Conservation (phyloP, 2,329 filamentous ascomycete species). For the Bipolaris bicolor region DNA sequence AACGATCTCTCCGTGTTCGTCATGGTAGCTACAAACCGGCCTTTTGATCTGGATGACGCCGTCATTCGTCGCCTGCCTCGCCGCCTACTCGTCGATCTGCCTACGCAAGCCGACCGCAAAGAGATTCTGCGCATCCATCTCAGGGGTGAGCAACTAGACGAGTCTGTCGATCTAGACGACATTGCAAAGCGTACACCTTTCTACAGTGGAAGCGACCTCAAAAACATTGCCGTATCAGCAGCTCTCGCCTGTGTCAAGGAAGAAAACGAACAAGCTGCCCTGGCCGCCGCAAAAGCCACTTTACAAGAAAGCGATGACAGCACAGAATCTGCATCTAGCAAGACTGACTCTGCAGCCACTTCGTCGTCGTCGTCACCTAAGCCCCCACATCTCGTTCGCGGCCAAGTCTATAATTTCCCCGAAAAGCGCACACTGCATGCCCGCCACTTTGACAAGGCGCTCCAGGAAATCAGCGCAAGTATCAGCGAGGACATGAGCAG, state of each 20-base stretch:
- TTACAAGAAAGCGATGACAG: too few species aligned
- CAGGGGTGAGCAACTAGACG: conserved; percentile 68
- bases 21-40: conserved; percentile 96
- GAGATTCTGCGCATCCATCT: conserved; percentile 76
- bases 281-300: conserved; percentile 30
- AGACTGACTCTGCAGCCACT: neutral
- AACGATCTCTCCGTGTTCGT: conserved; percentile 85
- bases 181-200: conserved; percentile 73
- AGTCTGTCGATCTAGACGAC: conserved; percentile 64
- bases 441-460: conserved; percentile 81
- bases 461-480: conserved; percentile 88
- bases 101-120: conserved; percentile 68
- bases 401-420: conserved; percentile 65
- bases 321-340: neutral
- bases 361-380: conserved; percentile 17
- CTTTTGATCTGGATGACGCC: conserved; percentile 91
- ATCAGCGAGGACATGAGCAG: conserved; percentile 93
- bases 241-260: conserved; percentile 81
- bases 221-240: conserved; percentile 80
- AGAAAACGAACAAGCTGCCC: conserved; percentile 60
- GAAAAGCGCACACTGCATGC: conserved; percentile 68
- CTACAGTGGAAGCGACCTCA: conserved; percentile 83
- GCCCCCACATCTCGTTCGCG: conserved; percentile 42
- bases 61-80: conserved; percentile 78
- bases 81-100: conserved; percentile 75